These are phyloP conservation scores for Arachis monticola DNA, from an alignment of 331 rosid genomes.

Conservation along the genomic window DNA sequence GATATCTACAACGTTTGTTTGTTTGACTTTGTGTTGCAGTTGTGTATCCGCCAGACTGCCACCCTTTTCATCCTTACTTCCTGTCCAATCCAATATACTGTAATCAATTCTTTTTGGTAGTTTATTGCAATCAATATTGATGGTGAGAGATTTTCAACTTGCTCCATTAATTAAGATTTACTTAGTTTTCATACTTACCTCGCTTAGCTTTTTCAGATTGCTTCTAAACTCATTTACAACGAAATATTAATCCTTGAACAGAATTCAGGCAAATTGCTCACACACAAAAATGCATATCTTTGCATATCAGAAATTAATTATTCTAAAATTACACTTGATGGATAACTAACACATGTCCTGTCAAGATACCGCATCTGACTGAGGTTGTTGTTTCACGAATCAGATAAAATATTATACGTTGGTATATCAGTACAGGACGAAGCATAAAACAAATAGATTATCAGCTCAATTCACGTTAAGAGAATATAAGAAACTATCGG, in stretches of 20 bases:
- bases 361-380: neutral
- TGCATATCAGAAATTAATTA: neutral
- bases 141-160: neutral
- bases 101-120: too few relatives aligned
- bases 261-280: neutral
- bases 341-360: neutral
- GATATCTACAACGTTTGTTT: neutral
- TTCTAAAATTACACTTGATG: neutral
- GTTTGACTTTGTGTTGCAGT: constrained; percentile 2
- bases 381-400: neutral
- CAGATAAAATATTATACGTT: too few relatives aligned
- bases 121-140: neutral
- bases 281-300: neutral
- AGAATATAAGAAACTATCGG: neutral
- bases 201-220: neutral
- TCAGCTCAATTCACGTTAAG: neutral
- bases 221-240: neutral
- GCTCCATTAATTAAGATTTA: neutral
- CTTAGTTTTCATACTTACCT: constrained; percentile 6
- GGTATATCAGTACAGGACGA: neutral
- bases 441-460: neutral
- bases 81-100: neutral
- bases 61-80: neutral
- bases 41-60: neutral
- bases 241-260: neutral